Conservation (phyloP, 139 green algal genomes). For the Edaphochlamys debaryana region DNA sequence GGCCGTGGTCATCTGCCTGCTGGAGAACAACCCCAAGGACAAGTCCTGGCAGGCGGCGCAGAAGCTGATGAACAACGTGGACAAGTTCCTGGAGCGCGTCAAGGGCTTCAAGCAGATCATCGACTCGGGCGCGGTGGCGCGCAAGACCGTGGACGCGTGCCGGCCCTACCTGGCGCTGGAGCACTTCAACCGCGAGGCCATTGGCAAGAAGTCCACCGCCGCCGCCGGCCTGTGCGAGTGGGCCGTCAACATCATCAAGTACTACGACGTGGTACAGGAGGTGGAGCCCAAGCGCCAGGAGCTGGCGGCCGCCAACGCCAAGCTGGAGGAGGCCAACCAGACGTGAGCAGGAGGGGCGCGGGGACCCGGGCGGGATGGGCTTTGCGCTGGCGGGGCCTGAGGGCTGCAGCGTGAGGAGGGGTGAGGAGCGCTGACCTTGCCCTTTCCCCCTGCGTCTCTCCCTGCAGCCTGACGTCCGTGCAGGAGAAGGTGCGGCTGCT, state of each 20-base stretch:
- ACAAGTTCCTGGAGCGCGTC: slow-evolving; percentile 89
- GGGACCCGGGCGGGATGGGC: too few relatives aligned
- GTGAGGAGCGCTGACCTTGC: too few relatives aligned
- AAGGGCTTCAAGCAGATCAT: slow-evolving; percentile 90
- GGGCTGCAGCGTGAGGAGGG: too few relatives aligned
- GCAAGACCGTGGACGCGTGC: slow-evolving; percentile 83
- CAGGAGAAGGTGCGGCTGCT: slow-evolving; percentile 58
- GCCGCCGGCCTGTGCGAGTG: slow-evolving; percentile 91
- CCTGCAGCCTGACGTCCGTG: slow-evolving; percentile 60
- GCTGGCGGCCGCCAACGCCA: slow-evolving; percentile 86
- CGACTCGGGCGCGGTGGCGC: slow-evolving; percentile 79
- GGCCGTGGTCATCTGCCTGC: slow-evolving; percentile 86
- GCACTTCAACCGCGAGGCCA: slow-evolving; percentile 87
- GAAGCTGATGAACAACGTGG: slow-evolving; percentile 92
- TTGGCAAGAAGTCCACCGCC: slow-evolving; percentile 87
- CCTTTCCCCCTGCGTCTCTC: too few relatives aligned
- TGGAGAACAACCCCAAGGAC: slow-evolving; percentile 92
- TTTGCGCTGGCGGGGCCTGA: too few relatives aligned
- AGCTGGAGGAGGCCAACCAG: slow-evolving; percentile 81
- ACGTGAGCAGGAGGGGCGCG: too few relatives aligned
- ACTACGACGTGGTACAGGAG: slow-evolving; percentile 88
- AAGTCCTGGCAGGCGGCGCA: slow-evolving; percentile 84
- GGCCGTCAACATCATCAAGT: slow-evolving; percentile 92
- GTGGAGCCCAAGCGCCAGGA: slow-evolving; percentile 89
- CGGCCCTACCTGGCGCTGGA: slow-evolving; percentile 85